Conservation (phyloP, 2,329 filamentous ascomycete genomes). For the Intubia oerlemansii region DNA sequence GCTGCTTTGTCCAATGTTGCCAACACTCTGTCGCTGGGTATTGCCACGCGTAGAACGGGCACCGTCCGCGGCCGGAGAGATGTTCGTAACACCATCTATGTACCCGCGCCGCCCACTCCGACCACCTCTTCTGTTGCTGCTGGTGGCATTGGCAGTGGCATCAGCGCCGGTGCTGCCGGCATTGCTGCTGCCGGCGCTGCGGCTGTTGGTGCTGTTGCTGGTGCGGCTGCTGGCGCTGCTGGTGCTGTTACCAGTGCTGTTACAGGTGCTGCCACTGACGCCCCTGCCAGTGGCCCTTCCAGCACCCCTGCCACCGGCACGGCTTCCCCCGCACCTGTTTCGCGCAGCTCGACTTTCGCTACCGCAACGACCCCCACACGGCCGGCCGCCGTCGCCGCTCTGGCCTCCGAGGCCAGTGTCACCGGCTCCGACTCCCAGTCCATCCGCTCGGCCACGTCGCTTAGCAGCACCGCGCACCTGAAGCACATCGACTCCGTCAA, state of each 20-base stretch:
- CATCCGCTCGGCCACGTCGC: slow-evolving; percentile 68
- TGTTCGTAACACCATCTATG: slow-evolving; percentile 75
- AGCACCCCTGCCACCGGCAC: too few relatives aligned
- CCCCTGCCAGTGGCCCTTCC: too few relatives aligned
- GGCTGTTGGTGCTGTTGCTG: too few relatives aligned
- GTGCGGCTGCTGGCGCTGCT: too few relatives aligned
- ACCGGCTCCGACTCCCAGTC: slow-evolving; percentile 91
- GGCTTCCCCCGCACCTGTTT: too few relatives aligned
- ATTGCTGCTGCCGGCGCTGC: too few relatives aligned
- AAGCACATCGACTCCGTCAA: slow-evolving; percentile 66
- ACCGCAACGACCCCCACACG: slow-evolving; percentile 11
- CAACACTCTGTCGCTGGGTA: slow-evolving; percentile 44
- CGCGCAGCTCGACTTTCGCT: slow-evolving; percentile 14
- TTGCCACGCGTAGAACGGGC: slow-evolving; percentile 46
- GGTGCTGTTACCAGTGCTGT: too few relatives aligned
- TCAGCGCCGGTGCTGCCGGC: too few relatives aligned
- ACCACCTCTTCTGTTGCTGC: too few relatives aligned
- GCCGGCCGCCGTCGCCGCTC: slow-evolving; percentile 27
- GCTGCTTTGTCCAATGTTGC: slow-evolving; percentile 57
- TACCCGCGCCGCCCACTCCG: too few relatives aligned
- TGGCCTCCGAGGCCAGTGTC: slow-evolving; percentile 42
- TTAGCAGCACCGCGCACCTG: slow-evolving; percentile 31
- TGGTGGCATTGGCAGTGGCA: too few relatives aligned
- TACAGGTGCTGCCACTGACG: too few relatives aligned
- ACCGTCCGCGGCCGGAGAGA: slow-evolving; percentile 78